Base-by-base conservation (phyloP, 192 early-diverging fungal genomes). In the Paraglomus occultum region DNA sequence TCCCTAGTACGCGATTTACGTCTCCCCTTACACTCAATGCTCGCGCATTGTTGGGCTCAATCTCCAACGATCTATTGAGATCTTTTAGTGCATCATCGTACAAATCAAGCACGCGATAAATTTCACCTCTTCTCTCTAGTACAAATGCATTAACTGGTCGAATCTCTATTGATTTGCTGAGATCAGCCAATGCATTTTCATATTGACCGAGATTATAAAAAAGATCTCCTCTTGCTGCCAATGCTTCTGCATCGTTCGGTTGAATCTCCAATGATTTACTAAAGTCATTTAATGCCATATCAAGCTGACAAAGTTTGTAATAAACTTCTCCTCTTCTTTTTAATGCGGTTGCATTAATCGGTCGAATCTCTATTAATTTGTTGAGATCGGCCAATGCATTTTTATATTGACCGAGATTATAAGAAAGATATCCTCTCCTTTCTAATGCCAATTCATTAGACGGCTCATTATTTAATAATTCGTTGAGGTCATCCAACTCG, bases 131-230 rank as follows among this genome's bases (percentile, higher is more conserved):
- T 53, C n/a, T 51, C 42, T 46, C 50, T 18, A 42, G 52, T 6
- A 50, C 49, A 18, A 18, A 53, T 1, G 31, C 15, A 22, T 38
- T 67, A 39, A 53, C 31, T 44, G 65, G 38, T 42, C 23, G 0
- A 38, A 67, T 18, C 12, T 67, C 50, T 52, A 67, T 47, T 18
- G 65, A 51, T 53, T 22, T 67, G 45, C 53, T 67, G 51, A 67
- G 44, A 53, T 67, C 46, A 6, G 12, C 1, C 5, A 67, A 42
- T 31, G 65, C 49, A 39, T 67, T 51, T 39, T 67, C 38, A 20
- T 17, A 57, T 10, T 20, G 17, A 17, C 54, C 11, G 1, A 57
- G 54, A 23, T 57, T 57, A 17, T 31, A 11, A 57, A 23, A 23
- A 20, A 57, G 4, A 11, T 57, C 42, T 64, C 42, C 62, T 3